phyloP scores from a whole-genome alignment of 768 basidiomycete genomes.

The Phlebiopsis gigantea region DNA sequence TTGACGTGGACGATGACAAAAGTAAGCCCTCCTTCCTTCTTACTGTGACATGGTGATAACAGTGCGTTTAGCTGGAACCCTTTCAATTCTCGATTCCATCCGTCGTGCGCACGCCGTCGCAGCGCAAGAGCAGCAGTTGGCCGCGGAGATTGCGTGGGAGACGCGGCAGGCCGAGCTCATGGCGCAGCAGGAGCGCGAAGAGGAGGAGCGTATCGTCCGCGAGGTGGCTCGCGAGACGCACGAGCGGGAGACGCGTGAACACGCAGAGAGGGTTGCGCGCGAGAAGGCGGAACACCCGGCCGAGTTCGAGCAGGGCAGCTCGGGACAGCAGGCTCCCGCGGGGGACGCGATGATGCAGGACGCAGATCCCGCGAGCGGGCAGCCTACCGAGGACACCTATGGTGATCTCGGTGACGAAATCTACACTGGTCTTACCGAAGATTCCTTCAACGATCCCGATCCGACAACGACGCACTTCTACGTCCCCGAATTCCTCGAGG shows the following conservation, averaged over 20 bases:
- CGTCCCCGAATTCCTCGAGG: background rate
- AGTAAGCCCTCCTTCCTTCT: background rate
- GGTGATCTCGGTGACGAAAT: too few relatives aligned
- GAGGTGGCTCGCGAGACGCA: too few relatives aligned
- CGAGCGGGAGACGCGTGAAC: background rate
- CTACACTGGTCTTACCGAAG: too few relatives aligned
- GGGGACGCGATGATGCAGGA: too few relatives aligned
- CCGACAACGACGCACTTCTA: background rate
- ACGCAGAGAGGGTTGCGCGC: background rate
- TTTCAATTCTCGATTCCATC: slow-evolving; percentile 3
- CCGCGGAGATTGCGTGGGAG: background rate
- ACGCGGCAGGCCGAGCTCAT: background rate
- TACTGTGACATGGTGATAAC: background rate
- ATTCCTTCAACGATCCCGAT: background rate
- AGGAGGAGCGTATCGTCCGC: background rate
- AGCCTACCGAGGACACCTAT: too few relatives aligned
- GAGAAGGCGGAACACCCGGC: background rate
- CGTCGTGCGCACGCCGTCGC: background rate
- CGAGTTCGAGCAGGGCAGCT: slow-evolving; percentile 1
- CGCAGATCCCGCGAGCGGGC: too few relatives aligned
- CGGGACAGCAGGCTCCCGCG: too few relatives aligned
- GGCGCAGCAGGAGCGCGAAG: background rate
- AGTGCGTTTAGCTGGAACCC: background rate
- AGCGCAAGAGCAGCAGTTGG: background rate
- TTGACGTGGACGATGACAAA: slow-evolving; percentile 7